Evolutionary conservation across 2,329 filamentous ascomycete species (phyloP).

Genomic region (Ascochyta pisi): DNA sequence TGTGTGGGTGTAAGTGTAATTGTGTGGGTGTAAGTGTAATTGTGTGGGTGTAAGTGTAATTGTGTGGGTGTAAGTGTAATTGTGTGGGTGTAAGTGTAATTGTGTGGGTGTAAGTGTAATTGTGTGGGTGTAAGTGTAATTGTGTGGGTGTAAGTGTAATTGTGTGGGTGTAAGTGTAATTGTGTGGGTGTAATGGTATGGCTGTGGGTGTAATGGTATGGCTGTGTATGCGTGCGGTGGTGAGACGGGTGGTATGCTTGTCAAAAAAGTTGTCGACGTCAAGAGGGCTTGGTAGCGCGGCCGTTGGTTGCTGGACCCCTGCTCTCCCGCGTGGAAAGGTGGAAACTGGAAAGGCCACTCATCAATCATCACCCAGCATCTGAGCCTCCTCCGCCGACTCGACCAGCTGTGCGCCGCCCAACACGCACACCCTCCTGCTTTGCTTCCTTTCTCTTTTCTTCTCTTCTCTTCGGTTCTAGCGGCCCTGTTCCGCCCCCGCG

Average conservation of each 20-base stretch:
- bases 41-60: too few relatives aligned
- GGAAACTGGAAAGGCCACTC: constrained; percentile 42
- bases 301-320: constrained; percentile 26
- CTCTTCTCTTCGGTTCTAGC: not conserved
- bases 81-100: too few relatives aligned
- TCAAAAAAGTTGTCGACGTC: constrained; percentile 40
- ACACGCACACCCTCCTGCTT: constrained; percentile 24
- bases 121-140: too few relatives aligned
- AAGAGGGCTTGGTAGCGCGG: constrained; percentile 28
- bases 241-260: not conserved
- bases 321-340: constrained; percentile 39
- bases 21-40: too few relatives aligned
- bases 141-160: too few relatives aligned
- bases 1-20: too few relatives aligned
- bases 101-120: too few relatives aligned
- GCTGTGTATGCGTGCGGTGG: not conserved
- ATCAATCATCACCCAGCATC: constrained; percentile 22
- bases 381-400: constrained; percentile 11
- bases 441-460: constrained; percentile 18
- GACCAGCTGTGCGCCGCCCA: constrained; percentile 37
- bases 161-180: too few relatives aligned
- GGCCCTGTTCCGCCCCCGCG: constrained; percentile 15
- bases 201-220: not conserved
- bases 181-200: not conserved
- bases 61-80: too few relatives aligned